Conservation (phyloP, 179 eudicot species). For the Carnegiea gigantea region DNA sequence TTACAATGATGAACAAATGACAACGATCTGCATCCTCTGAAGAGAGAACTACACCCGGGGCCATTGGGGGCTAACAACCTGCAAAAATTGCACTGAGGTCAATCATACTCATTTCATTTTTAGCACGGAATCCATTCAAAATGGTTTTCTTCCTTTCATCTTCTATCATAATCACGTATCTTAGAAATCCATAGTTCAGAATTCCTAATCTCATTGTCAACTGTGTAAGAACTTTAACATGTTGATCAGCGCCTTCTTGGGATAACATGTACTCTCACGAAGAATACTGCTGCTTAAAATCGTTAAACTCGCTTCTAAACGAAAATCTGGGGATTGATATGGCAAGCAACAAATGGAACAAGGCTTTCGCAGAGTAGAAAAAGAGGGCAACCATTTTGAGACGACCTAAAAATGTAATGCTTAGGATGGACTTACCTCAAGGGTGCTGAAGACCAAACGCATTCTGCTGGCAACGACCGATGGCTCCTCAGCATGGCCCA, state of each 20-base stretch:
- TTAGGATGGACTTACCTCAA: slow-evolving; percentile 55
- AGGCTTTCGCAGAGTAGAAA: too few relatives aligned
- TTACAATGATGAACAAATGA: slow-evolving; percentile 1
- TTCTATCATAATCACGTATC: too few relatives aligned
- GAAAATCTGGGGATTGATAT: too few relatives aligned
- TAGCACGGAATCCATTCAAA: background rate
- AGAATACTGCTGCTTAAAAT: too few relatives aligned
- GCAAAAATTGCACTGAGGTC: slow-evolving; percentile 26
- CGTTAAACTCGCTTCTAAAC: too few relatives aligned
- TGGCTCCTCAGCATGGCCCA: slow-evolving; percentile 82
- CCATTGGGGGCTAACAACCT: slow-evolving; percentile 99
- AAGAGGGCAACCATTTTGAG: too few relatives aligned
- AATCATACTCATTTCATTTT: background rate
- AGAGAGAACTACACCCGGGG: slow-evolving; percentile 52
- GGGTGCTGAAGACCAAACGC: slow-evolving; percentile 96
- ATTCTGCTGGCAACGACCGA: slow-evolving; percentile 93
- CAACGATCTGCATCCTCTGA: background rate
- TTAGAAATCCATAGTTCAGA: too few relatives aligned
- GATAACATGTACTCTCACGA: too few relatives aligned
- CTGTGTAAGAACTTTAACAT: too few relatives aligned
- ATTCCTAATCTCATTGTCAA: too few relatives aligned
- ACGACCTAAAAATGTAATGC: background rate
- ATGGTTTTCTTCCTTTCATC: background rate
- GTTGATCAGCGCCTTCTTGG: too few relatives aligned
- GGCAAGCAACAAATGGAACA: too few relatives aligned